Conservation (phyloP, 2,329 filamentous ascomycete genomes). For the Fusarium virguliforme region DNA sequence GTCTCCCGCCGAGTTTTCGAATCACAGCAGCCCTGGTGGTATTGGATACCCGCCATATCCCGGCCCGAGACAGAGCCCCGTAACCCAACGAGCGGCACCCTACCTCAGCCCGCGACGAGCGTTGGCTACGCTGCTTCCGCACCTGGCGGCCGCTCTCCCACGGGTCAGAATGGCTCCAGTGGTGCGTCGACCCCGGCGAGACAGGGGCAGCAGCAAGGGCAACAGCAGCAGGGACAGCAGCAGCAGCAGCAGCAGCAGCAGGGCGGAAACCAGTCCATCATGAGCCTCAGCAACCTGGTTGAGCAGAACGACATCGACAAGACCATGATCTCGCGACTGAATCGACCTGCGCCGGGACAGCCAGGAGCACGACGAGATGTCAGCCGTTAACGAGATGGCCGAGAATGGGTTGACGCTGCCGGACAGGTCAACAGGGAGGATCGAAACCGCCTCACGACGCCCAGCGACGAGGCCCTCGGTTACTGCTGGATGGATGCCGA, state of each 20-base stretch:
- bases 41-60: conserved; percentile 59
- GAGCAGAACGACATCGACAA: conserved; percentile 70
- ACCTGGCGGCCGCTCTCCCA: conserved; percentile 58
- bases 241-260: not conserved
- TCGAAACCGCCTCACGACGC: conserved; percentile 35
- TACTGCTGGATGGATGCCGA: conserved; percentile 40
- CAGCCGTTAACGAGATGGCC: conserved; percentile 41
- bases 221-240: conserved; percentile 5
- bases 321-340: conserved; percentile 69
- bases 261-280: conserved; percentile 60
- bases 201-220: conserved; percentile 47
- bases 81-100: conserved; percentile 55
- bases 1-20: conserved; percentile 67
- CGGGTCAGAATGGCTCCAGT: conserved; percentile 57
- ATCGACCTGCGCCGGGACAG: conserved; percentile 54
- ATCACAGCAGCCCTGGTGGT: conserved; percentile 64
- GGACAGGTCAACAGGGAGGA: conserved; percentile 49
- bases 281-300: conserved; percentile 69
- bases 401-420: conserved; percentile 47
- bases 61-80: conserved; percentile 58
- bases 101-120: conserved; percentile 54
- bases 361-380: conserved; percentile 40
- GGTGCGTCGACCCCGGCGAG: conserved; percentile 56
- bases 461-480: conserved; percentile 37
- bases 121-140: conserved; percentile 46